phyloP scores from a whole-genome alignment of 179 eudicot genomes.

The Amaranthus tricolor region DNA sequence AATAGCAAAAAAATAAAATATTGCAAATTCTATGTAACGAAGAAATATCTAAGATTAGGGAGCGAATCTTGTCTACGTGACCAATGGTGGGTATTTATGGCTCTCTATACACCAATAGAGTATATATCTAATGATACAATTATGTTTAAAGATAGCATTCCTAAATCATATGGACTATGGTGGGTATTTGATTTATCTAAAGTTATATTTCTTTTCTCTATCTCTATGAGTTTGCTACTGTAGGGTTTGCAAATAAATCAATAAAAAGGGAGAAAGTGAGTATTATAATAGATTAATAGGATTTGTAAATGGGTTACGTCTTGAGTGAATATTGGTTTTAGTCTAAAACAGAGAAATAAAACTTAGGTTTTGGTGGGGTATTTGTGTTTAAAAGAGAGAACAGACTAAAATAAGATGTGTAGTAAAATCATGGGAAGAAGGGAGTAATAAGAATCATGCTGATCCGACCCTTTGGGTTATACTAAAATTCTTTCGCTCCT shows the following conservation, averaged over 20 bases:
- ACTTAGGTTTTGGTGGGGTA: background rate
- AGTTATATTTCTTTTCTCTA: no score
- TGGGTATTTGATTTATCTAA: no score
- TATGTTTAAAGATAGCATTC: no score
- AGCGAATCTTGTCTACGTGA: no score
- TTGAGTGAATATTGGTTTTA: background rate
- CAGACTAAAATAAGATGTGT: background rate
- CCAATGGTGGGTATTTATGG: no score
- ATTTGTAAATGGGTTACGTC: background rate
- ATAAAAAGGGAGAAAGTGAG: conserved; percentile 4
- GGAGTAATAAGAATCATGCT: conserved; percentile 42
- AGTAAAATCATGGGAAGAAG: background rate
- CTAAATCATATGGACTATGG: no score
- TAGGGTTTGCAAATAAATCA: conserved; percentile 6
- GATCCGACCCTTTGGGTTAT: conserved; percentile 58
- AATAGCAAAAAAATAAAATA: no score
- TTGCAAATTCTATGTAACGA: no score
- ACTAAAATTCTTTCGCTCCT: conserved; percentile 55
- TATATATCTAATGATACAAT: conserved; percentile 1
- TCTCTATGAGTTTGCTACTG: no score
- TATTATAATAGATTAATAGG: background rate
- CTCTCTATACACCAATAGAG: no score
- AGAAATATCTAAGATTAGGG: no score
- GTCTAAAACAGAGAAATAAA: background rate
- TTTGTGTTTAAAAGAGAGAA: background rate